These are phyloP conservation scores for Eleusine coracana DNA, from an alignment of 176 grass and related monocot species.

Conservation along the genomic window DNA sequence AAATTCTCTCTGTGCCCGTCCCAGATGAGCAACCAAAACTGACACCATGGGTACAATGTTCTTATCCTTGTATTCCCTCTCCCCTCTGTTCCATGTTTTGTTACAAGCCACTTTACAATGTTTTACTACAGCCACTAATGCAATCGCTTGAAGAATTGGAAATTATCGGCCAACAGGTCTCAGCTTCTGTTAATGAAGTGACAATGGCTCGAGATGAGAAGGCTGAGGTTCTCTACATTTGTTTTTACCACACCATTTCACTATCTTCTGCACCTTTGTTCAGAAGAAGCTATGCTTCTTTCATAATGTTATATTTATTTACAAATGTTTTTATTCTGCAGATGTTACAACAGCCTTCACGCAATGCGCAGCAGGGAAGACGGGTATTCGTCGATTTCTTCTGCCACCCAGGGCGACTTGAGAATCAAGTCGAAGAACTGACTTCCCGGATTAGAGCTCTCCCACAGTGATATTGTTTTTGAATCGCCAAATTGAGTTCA, in stretches of 20 bases:
- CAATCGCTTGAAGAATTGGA: constrained; percentile 83
- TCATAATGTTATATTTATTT: not conserved
- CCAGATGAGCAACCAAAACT: constrained; percentile 65
- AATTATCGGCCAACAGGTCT: constrained; percentile 67
- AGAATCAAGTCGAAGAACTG: constrained; percentile 66
- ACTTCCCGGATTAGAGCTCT: constrained; percentile 49
- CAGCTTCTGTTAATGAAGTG: constrained; percentile 85
- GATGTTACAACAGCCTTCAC: constrained; percentile 68
- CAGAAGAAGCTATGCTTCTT: not conserved
- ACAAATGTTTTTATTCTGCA: constrained; percentile 25
- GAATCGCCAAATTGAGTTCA: not conserved
- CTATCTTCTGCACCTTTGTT: constrained; percentile 9
- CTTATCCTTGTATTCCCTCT: constrained; percentile 10
- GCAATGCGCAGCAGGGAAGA: constrained; percentile 55
- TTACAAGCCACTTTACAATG: not conserved
- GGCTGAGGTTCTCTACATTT: constrained; percentile 56
- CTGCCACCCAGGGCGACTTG: constrained; percentile 65
- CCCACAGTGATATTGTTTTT: not conserved
- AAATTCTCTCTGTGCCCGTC: constrained; percentile 65
- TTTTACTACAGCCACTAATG: constrained; percentile 54
- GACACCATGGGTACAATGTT: constrained; percentile 74
- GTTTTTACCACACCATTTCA: not conserved
- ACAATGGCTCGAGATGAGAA: constrained; percentile 74
- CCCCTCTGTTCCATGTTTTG: not conserved
- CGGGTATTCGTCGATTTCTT: constrained; percentile 75